Conservation (phyloP, 495 filamentous ascomycete species). For the Aspergillus nidulans region DNA sequence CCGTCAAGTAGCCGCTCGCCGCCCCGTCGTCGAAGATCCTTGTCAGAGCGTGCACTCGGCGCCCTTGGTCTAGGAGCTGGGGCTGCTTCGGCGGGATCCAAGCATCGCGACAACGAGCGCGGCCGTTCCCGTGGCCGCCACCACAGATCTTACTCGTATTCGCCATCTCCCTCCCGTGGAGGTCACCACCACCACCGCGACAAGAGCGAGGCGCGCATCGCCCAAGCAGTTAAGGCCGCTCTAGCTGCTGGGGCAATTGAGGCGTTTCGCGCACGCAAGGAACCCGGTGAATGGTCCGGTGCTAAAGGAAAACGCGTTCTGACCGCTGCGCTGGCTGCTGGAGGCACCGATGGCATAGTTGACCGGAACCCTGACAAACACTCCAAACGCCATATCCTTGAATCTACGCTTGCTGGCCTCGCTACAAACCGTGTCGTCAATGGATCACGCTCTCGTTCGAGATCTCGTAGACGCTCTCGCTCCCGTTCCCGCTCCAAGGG, state of each 20-base stretch:
- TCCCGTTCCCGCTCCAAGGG: conserved; percentile 43
- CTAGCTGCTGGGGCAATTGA: conserved; percentile 81
- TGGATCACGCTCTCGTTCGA: conserved; percentile 54
- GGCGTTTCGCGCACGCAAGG: conserved; percentile 81
- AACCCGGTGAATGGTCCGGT: conserved; percentile 78
- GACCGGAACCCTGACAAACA: conserved; percentile 71
- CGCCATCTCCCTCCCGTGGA: conserved; percentile 46
- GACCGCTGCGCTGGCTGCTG: conserved; percentile 80
- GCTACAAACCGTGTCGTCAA: conserved; percentile 77
- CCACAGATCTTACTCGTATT: conserved; percentile 51
- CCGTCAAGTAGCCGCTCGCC: conserved; percentile 40
- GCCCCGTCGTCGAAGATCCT: conserved; percentile 58
- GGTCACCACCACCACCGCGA: conserved; percentile 27
- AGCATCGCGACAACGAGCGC: conserved; percentile 23
- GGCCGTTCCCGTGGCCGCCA: conserved; percentile 40
- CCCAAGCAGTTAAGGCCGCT: conserved; percentile 82
- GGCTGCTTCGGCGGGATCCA: conserved; percentile 17
- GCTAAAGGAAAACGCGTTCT: conserved; percentile 82
- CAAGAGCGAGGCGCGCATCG: conserved; percentile 61
- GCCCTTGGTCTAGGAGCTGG: conserved; percentile 62
- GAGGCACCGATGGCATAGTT: conserved; percentile 72
- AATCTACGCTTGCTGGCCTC: conserved; percentile 81
- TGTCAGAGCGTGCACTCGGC: conserved; percentile 66
- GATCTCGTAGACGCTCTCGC: conserved; percentile 35
- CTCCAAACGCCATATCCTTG: conserved; percentile 59